Base-by-base conservation (phyloP, 2,329 filamentous ascomycete species). In the Colletotrichum siamense region DNA sequence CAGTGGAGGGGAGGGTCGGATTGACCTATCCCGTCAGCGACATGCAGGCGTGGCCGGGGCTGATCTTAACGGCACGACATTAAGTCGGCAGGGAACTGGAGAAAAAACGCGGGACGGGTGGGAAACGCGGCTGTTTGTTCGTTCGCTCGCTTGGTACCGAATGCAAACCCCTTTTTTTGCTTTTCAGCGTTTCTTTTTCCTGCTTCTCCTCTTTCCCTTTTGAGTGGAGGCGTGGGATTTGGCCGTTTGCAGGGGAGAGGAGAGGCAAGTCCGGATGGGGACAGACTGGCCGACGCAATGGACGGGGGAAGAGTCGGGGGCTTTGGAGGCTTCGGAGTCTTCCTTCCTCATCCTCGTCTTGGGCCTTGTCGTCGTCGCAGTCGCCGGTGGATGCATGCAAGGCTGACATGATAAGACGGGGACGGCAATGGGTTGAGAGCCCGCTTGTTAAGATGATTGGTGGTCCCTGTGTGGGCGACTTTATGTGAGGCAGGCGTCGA, bases 221-320 rank as follows among this genome's bases (percentile, higher is more conserved):
- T 34, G 32, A 26, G 57, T 59, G 69, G 69, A 68, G 73, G 73
- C 69, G 63, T 62, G 36, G 63, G 6, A 44, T 62, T 49, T 34
- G 52, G 63, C 73, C 55, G 69, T 73, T 75, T 68, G 73, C 69
- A 73, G 73, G 69, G 63, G 32, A 68, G 36, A 10, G 39, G 55
- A 73, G 39, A 63, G 26, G 39, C 69, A 55, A 39, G 57, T 32
- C 73, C 73, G 73, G 73, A 76, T 73, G 39, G n/a, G 69, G 69
- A 75, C 26, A 26, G 36, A 26, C 30, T 62, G 49, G 62, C 68
- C 68, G 72, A 71, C 15, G 63, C 62, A 62, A n/a, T 52, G 72
- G 68, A 39, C 52, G 30, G 68, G 62, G 68, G 61, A 63, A 52
- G 18, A 52, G 61, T 49, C 39, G 39, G 39, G 39, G 39, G 39